A percentile compares a stretch with the other conserved stretches of the same genome.
Evolutionary conservation across 2,329 filamentous ascomycete species (phyloP).

Genomic region (Leptographium galeiforme): DNA sequence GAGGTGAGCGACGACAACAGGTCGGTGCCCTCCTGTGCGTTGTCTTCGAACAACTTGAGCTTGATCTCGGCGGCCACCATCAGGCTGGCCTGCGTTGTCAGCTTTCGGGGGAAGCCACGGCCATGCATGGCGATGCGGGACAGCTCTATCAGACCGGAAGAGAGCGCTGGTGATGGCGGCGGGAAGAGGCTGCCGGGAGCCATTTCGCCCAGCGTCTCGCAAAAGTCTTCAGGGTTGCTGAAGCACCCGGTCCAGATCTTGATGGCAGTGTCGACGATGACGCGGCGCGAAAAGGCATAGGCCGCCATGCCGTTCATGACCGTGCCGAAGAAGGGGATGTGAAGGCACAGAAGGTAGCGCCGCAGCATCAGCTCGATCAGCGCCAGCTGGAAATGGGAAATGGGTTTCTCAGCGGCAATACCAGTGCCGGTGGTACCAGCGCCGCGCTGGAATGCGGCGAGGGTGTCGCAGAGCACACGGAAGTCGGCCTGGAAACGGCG

Average conservation of each 20-base stretch:
- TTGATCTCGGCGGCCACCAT: conserved; percentile 31
- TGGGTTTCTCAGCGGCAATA: not conserved
- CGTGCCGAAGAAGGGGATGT: conserved; percentile 32
- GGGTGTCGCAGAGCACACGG: conserved; percentile 18
- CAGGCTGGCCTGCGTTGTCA: conserved; percentile 24
- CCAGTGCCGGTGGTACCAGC: not conserved
- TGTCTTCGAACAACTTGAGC: conserved; percentile 25
- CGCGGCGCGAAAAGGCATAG: conserved; percentile 39
- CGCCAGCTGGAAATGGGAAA: conserved; percentile 22
- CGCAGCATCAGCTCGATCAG: conserved; percentile 28
- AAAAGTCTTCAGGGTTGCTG: conserved; percentile 5
- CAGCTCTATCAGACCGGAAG: conserved; percentile 15
- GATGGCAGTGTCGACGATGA: conserved; percentile 26
- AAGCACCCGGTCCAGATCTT: conserved; percentile 15
- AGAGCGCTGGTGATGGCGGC: not conserved
- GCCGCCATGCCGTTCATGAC: conserved; percentile 28
- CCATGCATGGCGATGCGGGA: conserved; percentile 26
- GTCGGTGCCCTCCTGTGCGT: not conserved
- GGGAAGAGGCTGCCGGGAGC: not conserved
- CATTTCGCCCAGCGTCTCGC: conserved; percentile 2
- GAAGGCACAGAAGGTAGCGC: conserved; percentile 36
- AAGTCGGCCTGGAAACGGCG: conserved; percentile 28
- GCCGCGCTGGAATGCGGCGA: conserved; percentile 11
- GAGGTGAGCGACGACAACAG: not conserved
- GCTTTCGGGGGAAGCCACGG: conserved; percentile 26